A percentile compares a stretch with the other conserved stretches of the same genome.
Evolutionary conservation across 2,329 filamentous ascomycete species (phyloP).

Genomic region (Chaetoscypha palmicola): DNA sequence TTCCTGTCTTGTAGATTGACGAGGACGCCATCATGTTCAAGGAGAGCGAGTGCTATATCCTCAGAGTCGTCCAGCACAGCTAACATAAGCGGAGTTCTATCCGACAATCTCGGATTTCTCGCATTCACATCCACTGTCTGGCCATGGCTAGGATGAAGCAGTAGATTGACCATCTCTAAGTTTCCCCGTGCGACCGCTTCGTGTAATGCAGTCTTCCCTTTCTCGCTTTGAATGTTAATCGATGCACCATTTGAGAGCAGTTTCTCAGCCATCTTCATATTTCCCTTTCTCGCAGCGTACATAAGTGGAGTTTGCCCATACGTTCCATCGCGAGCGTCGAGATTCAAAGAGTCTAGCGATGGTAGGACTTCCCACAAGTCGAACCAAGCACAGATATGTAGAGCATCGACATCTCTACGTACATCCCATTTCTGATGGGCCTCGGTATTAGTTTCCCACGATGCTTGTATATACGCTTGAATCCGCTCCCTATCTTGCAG

Average conservation of each 20-base stretch:
- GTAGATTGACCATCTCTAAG: conserved; percentile 8
- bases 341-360: conserved; percentile 2
- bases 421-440: conserved; percentile 19
- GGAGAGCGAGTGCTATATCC: conserved; percentile 8
- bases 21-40: conserved; percentile 3
- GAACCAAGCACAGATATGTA: conserved; percentile 19
- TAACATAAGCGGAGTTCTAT: conserved; percentile 13
- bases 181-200: conserved; percentile 12
- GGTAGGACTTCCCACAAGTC: conserved; percentile 9
- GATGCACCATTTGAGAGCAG: conserved; percentile 12
- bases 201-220: conserved; percentile 13
- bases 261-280: conserved; percentile 27
- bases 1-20: conserved; percentile 10
- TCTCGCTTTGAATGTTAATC: conserved; percentile 7
- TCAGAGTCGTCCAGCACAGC: conserved; percentile 2
- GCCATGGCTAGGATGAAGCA: conserved; percentile 6
- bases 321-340: conserved; percentile 13
- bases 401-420: conserved; percentile 13
- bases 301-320: conserved; percentile 31
- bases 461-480: conserved; percentile 17
- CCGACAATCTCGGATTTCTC: conserved; percentile 2
- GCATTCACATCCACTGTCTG: conserved; percentile 8
- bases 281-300: conserved; percentile 26
- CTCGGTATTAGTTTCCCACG: conserved; percentile 12
- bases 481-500: conserved; percentile 10